phyloP scores from a whole-genome alignment of 345 rosid species.

The Eutrema heterophyllum region DNA sequence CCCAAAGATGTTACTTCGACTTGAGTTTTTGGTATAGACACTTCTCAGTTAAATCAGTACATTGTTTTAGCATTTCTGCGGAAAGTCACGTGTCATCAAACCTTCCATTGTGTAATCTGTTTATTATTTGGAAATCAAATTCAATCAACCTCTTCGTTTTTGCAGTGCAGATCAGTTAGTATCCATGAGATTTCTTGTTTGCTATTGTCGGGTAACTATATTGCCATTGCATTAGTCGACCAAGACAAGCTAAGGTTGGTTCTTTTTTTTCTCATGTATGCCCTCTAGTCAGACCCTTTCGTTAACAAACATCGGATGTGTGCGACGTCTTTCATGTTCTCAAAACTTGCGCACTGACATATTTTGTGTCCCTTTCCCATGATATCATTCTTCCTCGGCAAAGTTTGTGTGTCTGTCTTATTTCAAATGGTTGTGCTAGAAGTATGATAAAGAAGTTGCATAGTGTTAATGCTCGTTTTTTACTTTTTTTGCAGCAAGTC shows the following conservation, averaged over 20 bases:
- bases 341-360: background rate
- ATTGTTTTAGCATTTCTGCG: background rate
- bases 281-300: conserved; percentile 8
- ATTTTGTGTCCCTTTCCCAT: background rate
- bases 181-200: conserved; percentile 61
- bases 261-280: conserved; percentile 2
- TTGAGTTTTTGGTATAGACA: background rate
- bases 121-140: conserved; percentile 17
- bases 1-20: background rate
- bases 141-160: conserved; percentile 36
- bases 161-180: conserved; percentile 86
- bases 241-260: conserved; percentile 77
- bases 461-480: background rate
- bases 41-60: background rate
- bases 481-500: conserved; percentile 42
- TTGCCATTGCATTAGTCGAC: conserved; percentile 89
- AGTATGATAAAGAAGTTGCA: background rate
- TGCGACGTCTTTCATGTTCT: background rate
- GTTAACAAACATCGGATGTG: conserved; percentile 39
- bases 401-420: background rate
- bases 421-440: background rate
- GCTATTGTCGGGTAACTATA: conserved; percentile 73
- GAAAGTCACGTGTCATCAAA: conserved; percentile 9
- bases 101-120: background rate
- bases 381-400: background rate